Evolutionary conservation across 2,329 filamentous ascomycete species (phyloP).

Genomic region (Colletotrichum liriopes): DNA sequence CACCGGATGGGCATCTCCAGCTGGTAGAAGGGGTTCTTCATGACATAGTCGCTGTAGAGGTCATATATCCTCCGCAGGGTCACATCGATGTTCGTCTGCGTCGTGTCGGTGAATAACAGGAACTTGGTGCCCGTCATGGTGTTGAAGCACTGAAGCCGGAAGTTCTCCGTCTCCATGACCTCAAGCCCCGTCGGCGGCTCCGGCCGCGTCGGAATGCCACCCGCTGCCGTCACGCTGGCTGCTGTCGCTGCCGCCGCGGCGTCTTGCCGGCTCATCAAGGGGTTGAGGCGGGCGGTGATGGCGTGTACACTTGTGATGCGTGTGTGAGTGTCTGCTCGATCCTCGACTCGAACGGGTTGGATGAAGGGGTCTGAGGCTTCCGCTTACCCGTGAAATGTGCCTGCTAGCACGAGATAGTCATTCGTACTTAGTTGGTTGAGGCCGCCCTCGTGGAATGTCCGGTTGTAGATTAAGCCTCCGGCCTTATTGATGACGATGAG

Average conservation of each 20-base stretch:
- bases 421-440: conserved; percentile 93
- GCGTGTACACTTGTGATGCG: conserved; percentile 72
- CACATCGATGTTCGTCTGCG: conserved; percentile 88
- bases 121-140: conserved; percentile 97
- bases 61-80: conserved; percentile 92
- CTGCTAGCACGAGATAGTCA: conserved; percentile 96
- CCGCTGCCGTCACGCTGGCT: conserved; percentile 51
- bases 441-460: conserved; percentile 88
- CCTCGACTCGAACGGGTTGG: conserved; percentile 17
- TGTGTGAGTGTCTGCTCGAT: conserved; percentile 32
- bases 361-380: conserved; percentile 48
- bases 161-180: conserved; percentile 93
- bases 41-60: conserved; percentile 95
- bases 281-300: conserved; percentile 76
- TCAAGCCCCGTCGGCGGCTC: conserved; percentile 86
- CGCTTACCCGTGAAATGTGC: conserved; percentile 94
- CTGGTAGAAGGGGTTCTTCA: conserved; percentile 99
- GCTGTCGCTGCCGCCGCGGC: conserved; percentile 54
- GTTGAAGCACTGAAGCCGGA: conserved; percentile 95
- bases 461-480: conserved; percentile 95
- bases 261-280: conserved; percentile 61
- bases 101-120: conserved; percentile 91
- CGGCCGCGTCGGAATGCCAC: conserved; percentile 62
- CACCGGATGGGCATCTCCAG: conserved; percentile 97
- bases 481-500: conserved; percentile 99